Percentiles rank a stretch among this genome's conserved stretches.
These are phyloP conservation scores for Linnemannia exigua DNA, from an alignment of 192 early-diverging fungal species.

Conservation along the genomic window DNA sequence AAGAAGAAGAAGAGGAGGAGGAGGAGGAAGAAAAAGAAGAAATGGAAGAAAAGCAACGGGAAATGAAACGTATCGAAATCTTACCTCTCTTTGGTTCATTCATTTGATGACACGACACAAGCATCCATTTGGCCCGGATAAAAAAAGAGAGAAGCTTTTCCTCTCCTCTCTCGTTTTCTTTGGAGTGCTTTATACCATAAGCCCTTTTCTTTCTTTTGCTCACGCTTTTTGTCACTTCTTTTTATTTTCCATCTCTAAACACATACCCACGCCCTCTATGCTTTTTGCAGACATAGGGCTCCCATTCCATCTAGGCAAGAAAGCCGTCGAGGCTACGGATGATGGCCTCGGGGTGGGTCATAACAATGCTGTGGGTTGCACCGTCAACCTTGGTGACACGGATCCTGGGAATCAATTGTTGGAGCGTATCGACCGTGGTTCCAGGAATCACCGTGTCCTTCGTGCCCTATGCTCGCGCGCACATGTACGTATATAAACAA, in stretches of 20 bases:
- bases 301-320: background rate
- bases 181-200: background rate
- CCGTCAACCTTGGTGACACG: conserved; percentile 40
- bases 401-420: conserved; percentile 38
- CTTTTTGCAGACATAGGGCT: background rate
- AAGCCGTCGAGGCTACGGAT: conserved; percentile 25
- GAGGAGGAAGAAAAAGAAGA: too few species aligned
- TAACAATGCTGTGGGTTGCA: conserved; percentile 49
- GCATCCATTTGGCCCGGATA: background rate
- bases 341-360: conserved; percentile 38
- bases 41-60: background rate
- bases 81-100: background rate
- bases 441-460: conserved; percentile 42
- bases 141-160: background rate
- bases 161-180: too few species aligned
- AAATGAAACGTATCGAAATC: background rate
- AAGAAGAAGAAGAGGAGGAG: conserved; percentile 6
- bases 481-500: background rate
- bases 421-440: conserved; percentile 29
- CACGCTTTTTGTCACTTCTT: background rate
- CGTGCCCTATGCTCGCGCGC: conserved; percentile 20
- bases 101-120: conserved; percentile 2
- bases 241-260: background rate
- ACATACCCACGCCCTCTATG: background rate
- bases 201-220: background rate